Conservation (phyloP, 163 green algal species). For the Smithsoniella earleae region DNA sequence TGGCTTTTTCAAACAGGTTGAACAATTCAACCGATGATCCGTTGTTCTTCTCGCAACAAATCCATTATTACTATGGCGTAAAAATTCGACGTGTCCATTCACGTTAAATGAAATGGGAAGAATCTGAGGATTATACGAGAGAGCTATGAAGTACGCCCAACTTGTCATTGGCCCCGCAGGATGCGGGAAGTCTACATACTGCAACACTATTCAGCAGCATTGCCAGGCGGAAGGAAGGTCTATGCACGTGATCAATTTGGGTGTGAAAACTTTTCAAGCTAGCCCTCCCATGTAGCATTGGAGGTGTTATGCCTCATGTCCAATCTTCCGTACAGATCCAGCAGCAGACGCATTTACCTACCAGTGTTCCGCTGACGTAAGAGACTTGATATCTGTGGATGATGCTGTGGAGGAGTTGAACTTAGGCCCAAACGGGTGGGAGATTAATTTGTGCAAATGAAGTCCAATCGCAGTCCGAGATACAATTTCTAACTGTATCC, state of each 20-base stretch:
- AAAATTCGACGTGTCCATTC: too few species aligned
- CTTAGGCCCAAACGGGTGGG: conserved; percentile 91
- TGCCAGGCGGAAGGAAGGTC: conserved; percentile 71
- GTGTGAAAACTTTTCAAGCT: conserved; percentile 41
- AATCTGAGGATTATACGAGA: too few species aligned
- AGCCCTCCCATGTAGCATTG: too few species aligned
- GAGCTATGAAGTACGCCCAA: conserved; percentile 78
- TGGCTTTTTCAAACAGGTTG: too few species aligned
- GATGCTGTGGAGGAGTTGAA: conserved; percentile 94
- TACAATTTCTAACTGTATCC: too few species aligned
- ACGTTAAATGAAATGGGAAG: too few species aligned
- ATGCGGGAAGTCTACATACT: conserved; percentile 97
- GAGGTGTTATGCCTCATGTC: too few species aligned
- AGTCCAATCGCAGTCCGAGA: too few species aligned
- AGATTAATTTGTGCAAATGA: background rate
- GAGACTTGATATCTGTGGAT: conserved; percentile 86
- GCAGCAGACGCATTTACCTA: conserved; percentile 93
- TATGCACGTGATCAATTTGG: conserved; percentile 89
- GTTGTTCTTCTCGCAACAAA: too few species aligned
- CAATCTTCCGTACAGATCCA: too few species aligned
- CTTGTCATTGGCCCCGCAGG: conserved; percentile 94
- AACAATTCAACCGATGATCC: too few species aligned
- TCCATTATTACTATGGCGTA: too few species aligned
- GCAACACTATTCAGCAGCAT: conserved; percentile 82
- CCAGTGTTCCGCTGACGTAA: conserved; percentile 82